A percentile compares a stretch with the other conserved stretches of the same genome.
phyloP scores from a whole-genome alignment of 2,329 filamentous ascomycete genomes.

The Penicillium occitanis region DNA sequence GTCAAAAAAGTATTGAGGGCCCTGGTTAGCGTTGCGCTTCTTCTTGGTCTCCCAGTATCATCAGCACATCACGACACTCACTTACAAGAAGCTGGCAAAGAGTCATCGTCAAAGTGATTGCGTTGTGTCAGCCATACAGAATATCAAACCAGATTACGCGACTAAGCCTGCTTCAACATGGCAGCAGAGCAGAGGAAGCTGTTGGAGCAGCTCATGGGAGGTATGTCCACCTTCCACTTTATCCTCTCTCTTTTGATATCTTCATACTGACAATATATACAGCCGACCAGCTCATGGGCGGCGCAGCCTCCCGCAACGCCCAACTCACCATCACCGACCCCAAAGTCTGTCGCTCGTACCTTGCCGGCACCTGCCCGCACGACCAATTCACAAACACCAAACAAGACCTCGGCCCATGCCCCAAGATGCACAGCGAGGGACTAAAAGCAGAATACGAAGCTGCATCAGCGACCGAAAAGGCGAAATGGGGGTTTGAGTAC shows the following conservation, averaged over 20 bases:
- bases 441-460: constrained; percentile 86
- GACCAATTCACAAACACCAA: constrained; percentile 99
- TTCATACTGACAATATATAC: background rate
- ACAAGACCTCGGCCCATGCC: constrained; percentile 88
- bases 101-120: background rate
- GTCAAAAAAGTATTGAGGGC: constrained; percentile 24
- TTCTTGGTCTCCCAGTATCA: too few relatives aligned
- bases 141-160: background rate
- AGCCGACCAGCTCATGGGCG: constrained; percentile 73
- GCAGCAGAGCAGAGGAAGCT: constrained; percentile 97
- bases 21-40: too few relatives aligned
- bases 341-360: constrained; percentile 92
- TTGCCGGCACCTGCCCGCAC: constrained; percentile 92
- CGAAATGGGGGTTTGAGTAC: constrained; percentile 85
- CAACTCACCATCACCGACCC: constrained; percentile 86
- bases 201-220: constrained; percentile 85
- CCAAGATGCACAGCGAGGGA: constrained; percentile 82
- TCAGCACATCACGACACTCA: too few relatives aligned
- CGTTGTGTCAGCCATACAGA: background rate
- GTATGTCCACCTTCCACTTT: constrained; percentile 28
- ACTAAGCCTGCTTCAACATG: constrained; percentile 54
- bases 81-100: background rate
- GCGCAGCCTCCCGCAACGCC: constrained; percentile 69
- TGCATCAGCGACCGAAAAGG: constrained; percentile 68
- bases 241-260: background rate